Conservation (phyloP, 169 alveolate species). For the Plasmodium falciparum region DNA sequence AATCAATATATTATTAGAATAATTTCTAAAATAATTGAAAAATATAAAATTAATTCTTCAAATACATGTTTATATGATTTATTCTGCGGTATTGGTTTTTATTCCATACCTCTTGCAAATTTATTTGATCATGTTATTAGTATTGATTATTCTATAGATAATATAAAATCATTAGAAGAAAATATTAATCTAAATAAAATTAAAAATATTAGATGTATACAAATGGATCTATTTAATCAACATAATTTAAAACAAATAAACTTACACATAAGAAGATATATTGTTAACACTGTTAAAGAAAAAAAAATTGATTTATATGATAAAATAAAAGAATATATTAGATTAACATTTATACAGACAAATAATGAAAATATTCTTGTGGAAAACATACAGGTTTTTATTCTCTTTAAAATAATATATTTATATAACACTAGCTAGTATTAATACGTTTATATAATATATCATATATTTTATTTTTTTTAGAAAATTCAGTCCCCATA, state of each 20-base stretch:
- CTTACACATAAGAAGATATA: constrained; percentile 71
- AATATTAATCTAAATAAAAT: constrained; percentile 62
- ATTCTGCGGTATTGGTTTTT: constrained; percentile 76
- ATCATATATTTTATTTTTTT: not conserved
- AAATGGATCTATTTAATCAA: constrained; percentile 56
- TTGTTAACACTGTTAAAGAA: constrained; percentile 45
- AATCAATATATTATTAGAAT: constrained; percentile 62
- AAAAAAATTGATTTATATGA: constrained; percentile 4
- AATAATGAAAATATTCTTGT: constrained; percentile 41
- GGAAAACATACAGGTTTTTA: constrained; percentile 64
- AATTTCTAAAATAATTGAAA: constrained; percentile 56
- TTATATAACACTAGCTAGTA: not conserved
- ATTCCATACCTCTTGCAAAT: constrained; percentile 58
- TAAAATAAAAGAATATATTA: constrained; percentile 27
- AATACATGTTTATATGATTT: constrained; percentile 40
- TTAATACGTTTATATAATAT: not conserved
- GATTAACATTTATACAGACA: constrained; percentile 5
- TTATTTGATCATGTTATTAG: constrained; percentile 41
- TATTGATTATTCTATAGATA: constrained; percentile 72
- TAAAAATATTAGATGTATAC: constrained; percentile 33
- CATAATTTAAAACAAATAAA: constrained; percentile 65
- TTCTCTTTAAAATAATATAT: not conserved
- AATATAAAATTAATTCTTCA: constrained; percentile 45
- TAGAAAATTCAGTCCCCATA: constrained; percentile 66
- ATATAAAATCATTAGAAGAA: constrained; percentile 76